Conservation (phyloP, 192 early-diverging fungal species). For the Tieghemiomyces parasiticus region DNA sequence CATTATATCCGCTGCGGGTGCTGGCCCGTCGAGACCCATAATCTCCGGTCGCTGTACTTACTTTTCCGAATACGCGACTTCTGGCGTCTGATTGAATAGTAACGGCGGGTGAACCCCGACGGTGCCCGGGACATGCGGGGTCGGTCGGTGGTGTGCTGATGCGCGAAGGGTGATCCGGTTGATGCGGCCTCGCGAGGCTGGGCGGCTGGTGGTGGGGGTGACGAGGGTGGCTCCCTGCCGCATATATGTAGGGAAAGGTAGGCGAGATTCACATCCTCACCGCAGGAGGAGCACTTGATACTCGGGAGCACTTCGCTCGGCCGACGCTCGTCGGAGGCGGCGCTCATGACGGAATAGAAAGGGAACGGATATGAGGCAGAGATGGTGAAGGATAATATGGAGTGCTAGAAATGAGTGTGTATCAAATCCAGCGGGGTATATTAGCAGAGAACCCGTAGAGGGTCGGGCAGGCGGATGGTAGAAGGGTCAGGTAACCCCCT, state of each 20-base stretch:
- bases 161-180: background rate
- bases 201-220: background rate
- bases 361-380: no score
- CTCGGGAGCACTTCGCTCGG: background rate
- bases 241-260: background rate
- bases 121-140: no score
- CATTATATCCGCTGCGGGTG: no score
- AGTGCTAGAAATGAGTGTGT: no score
- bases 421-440: no score
- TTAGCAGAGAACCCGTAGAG: no score
- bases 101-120: no score
- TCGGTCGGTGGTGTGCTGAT: background rate
- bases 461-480: no score
- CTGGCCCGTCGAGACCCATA: background rate
- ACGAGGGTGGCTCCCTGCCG: background rate
- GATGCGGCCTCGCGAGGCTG: background rate
- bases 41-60: background rate
- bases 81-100: no score
- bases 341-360: no score
- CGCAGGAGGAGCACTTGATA: conserved; percentile 2
- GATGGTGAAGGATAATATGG: no score
- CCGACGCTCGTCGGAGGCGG: background rate
- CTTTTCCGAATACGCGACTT: background rate
- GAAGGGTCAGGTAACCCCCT: no score
- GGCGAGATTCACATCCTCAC: background rate